Base-by-base conservation (phyloP, 2,329 filamentous ascomycete species). In the Diaporthe sp. region DNA sequence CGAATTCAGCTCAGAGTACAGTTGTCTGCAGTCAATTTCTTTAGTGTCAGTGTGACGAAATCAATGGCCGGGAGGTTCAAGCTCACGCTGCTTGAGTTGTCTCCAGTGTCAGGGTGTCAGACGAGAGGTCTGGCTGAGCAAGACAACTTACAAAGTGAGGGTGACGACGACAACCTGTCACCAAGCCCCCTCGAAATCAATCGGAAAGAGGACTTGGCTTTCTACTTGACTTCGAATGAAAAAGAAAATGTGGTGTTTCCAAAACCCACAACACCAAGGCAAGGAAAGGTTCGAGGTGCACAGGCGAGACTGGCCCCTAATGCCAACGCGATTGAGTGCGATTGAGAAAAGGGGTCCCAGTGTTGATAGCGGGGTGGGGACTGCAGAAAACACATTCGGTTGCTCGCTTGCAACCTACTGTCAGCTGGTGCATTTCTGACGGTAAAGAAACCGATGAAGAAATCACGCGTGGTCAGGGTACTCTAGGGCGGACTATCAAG, bases 11-110 rank as follows among this genome's bases (percentile, higher is more conserved):
- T 19, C 10, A 8, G n/a, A 50, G 17, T 22, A 54, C 15, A 30
- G 33, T 30, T 10, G 35, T 19, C 30, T 54, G 19, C 47, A 17
- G 45, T 13, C 30, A 19, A 68, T 15, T 38, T 13, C 15, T 13
- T 38, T 15, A 40, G n/a, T 19, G 47, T 68, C 64, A 68, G 64
- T 52, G 47, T 68, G n/a, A 54, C 47, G 47, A 68, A 54, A 38
- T 30, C 47, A 28, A 15, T 2, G 64, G n/a, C 33, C 15, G 64
- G 2, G 22, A 12, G 6, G 5, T 19, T 28, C 33, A 54, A 28
- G 25, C 47, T 52, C 33, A 40, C 33, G 13, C 38, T 54, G n/a
- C 47, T n/a, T 33, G 25, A n/a, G 12, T 12, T 38, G n/a, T 40
- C 3, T 6, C 15, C 15, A 40, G 64, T 38, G 13, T 22, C 22